phyloP scores from a whole-genome alignment of 1,139 yeast genomes.

The Nadsonia starkeyi-henricii region DNA sequence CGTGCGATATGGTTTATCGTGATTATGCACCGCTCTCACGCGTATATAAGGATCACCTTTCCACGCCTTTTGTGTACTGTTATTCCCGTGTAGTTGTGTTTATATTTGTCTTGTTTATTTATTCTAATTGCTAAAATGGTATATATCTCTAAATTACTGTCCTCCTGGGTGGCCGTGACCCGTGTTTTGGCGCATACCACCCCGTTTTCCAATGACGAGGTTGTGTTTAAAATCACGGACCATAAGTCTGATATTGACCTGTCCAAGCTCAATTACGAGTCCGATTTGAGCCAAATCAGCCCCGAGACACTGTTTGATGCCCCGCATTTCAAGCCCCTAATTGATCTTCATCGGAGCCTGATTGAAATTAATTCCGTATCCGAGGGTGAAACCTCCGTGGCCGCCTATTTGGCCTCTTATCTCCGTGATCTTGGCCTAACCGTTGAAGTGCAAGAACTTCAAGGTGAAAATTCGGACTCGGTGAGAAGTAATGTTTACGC shows the following conservation, averaged over 20 bases:
- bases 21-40: no score
- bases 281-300: not conserved
- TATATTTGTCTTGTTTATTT: no score
- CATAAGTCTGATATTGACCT: not conserved
- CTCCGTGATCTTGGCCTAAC: constrained; percentile 33
- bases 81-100: no score
- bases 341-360: constrained; percentile 26
- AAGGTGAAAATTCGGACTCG: constrained; percentile 17
- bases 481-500: constrained; percentile 45
- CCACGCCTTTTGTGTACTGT: no score
- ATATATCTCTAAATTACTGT: no score
- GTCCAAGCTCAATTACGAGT: not conserved
- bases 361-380: constrained; percentile 28
- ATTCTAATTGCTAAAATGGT: no score
- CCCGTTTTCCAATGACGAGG: no score
- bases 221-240: no score
- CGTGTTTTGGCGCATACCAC: no score
- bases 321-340: constrained; percentile 4
- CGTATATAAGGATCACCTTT: no score
- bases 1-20: no score
- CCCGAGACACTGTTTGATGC: not conserved
- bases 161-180: no score
- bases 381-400: constrained; percentile 25
- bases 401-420: constrained; percentile 25
- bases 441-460: constrained; percentile 31